phyloP scores from a whole-genome alignment of 2,329 filamentous ascomycete species.

The Arthrobotrys sphaeroides region DNA sequence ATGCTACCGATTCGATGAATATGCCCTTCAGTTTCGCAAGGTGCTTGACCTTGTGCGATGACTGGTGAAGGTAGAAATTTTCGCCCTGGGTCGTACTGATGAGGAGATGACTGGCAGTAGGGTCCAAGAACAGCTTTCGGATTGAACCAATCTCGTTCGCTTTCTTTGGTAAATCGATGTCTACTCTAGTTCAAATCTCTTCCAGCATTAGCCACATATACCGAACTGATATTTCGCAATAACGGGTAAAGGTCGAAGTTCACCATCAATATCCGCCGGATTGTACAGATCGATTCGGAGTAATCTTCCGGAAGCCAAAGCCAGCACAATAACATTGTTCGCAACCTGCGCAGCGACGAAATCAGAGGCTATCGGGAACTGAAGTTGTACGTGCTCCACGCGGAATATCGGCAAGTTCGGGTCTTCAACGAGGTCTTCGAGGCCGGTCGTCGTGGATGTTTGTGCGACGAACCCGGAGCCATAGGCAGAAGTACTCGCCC shows the following conservation, averaged over 20 bases:
- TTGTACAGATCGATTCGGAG: constrained; percentile 92
- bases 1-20: constrained; percentile 86
- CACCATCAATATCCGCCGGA: constrained; percentile 92
- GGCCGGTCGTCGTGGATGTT: constrained; percentile 43
- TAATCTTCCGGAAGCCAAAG: constrained; percentile 89
- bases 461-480: constrained; percentile 49
- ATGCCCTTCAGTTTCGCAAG: constrained; percentile 85
- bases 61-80: constrained; percentile 97
- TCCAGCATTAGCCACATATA: constrained; percentile 12
- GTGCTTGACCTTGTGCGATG: constrained; percentile 85
- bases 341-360: constrained; percentile 97
- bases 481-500: constrained; percentile 36
- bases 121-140: constrained; percentile 94
- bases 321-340: constrained; percentile 94
- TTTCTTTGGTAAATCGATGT: constrained; percentile 96
- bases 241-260: constrained; percentile 53
- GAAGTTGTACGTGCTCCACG: constrained; percentile 88
- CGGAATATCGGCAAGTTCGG: constrained; percentile 87
- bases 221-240: neutral
- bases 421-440: constrained; percentile 68
- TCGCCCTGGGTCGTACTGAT: constrained; percentile 91
- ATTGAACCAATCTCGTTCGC: constrained; percentile 91
- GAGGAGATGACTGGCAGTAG: constrained; percentile 91
- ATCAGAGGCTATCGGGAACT: constrained; percentile 92
- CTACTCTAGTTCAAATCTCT: constrained; percentile 64